Evolutionary conservation across 208 protist genomes (phyloP), one percentile per base, ranked within the genome.

Genomic region (Trypanosoma scelopori): DNA sequence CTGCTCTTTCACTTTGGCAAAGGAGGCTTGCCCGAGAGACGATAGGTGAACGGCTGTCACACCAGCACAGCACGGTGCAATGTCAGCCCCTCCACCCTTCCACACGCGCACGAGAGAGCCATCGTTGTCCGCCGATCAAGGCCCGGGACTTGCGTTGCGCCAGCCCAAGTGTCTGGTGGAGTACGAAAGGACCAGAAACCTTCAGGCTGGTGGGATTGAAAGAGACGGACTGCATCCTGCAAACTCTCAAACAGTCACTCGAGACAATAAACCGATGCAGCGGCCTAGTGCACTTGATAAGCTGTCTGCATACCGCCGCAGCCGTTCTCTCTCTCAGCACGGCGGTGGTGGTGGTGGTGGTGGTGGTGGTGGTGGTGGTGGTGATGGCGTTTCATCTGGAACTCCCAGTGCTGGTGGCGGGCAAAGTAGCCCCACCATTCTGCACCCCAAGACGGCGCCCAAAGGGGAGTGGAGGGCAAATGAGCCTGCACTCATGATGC

Each of bases 151-250:
- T 7, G 18, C 15, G 23, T 22, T 60, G 41, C 63, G 52, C 9
- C 23, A 58, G 28, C 63, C 63, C 27, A 61, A 61, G 46, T 69
- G 51, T 42, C 52, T 69, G 28, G 0, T 45, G n/a, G 63, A 48
- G 27, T 61, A 61, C 32, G 53, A 61, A 23, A 2, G 35, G 30
- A 7, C 25, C 15, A 48, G 5, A 39, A 1, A 25, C 1, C 48
- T 47, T 16, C 32, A 53, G 0, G 46, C 32, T 0, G 30, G 46
- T 20, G 47, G 55, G 15, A 37, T 49, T 5, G 37, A 1, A 0
- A 41, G 49, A 20, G 27, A 32, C 15, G 11, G 12, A 5, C 20
- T 16, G 20, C 35, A 30, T n/a, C 12, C 39, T n/a, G 23, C 13
- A 51, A 58, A 41, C 11, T 56, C 39, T 23, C 35, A 27, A 20